Conservation (phyloP, 371 early-diverging fungal species). For the Syncephalis fuscata region DNA sequence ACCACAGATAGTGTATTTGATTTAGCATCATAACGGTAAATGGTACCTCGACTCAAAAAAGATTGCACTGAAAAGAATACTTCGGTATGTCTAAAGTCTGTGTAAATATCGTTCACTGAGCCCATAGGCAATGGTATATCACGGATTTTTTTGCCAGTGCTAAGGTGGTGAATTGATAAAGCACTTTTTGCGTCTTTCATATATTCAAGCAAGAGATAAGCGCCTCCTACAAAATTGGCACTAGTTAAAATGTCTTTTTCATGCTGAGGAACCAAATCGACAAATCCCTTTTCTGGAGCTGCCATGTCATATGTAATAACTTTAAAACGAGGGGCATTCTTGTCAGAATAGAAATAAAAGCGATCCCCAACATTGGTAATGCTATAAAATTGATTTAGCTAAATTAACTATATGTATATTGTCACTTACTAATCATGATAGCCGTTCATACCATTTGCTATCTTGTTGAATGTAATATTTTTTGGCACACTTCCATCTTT, state of each 20-base stretch:
- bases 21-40: conserved; percentile 20
- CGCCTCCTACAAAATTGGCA: conserved; percentile 17
- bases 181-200: conserved; percentile 32
- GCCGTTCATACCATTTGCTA: conserved; percentile 28
- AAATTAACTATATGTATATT: background rate
- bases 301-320: conserved; percentile 36
- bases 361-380: conserved; percentile 32
- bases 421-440: conserved; percentile 18
- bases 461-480: conserved; percentile 11
- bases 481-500: conserved; percentile 3
- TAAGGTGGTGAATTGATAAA: conserved; percentile 11
- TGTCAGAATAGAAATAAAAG: conserved; percentile 42
- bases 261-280: conserved; percentile 31
- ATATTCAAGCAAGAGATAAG: conserved; percentile 34
- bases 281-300: conserved; percentile 27
- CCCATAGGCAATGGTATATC: conserved; percentile 15
- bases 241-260: conserved; percentile 21
- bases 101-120: conserved; percentile 5
- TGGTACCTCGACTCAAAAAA: conserved; percentile 33
- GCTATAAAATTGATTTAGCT: conserved; percentile 4
- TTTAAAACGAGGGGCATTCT: conserved; percentile 32
- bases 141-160: conserved; percentile 9
- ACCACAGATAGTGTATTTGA: conserved; percentile 13
- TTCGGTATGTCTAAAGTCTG: conserved; percentile 11
- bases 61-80: conserved; percentile 27